Evolutionary conservation across 2,329 filamentous ascomycete species (phyloP).

Genomic region (Trichophaea hybrida): DNA sequence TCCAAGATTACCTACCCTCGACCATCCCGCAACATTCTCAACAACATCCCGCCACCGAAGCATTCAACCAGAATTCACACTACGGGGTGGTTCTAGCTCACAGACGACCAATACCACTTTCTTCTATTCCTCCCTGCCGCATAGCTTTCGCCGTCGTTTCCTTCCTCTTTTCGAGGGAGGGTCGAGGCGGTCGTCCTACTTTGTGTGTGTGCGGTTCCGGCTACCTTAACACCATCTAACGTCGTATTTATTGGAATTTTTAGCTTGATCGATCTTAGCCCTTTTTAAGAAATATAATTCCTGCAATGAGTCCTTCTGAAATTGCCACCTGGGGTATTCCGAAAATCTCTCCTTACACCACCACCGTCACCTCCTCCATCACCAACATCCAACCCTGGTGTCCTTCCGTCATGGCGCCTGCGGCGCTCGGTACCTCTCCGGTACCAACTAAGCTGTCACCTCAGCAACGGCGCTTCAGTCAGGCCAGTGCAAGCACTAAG

Average conservation of each 20-base stretch:
- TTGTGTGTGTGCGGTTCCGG: constrained; percentile 85
- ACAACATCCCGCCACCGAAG: constrained; percentile 27
- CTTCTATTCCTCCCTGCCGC: constrained; percentile 80
- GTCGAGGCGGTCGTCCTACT: constrained; percentile 94
- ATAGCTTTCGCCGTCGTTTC: constrained; percentile 96
- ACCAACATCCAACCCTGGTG: constrained; percentile 14
- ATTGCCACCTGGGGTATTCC: constrained; percentile 15
- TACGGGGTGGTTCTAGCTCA: constrained; percentile 15
- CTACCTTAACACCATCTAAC: constrained; percentile 63
- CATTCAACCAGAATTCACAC: background rate
- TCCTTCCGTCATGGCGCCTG: constrained; percentile 56
- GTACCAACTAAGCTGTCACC: constrained; percentile 32
- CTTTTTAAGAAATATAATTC: constrained; percentile 7
- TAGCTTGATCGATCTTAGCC: constrained; percentile 1
- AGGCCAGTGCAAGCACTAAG: constrained; percentile 20
- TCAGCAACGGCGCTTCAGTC: constrained; percentile 30
- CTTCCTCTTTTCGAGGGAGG: constrained; percentile 99
- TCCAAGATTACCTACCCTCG: constrained; percentile 23
- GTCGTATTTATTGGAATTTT: constrained; percentile 24
- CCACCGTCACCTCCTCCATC: background rate
- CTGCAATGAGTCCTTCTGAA: constrained; percentile 26
- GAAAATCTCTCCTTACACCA: constrained; percentile 15
- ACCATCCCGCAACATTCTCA: constrained; percentile 21
- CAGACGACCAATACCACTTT: constrained; percentile 33
- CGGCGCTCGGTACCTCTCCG: constrained; percentile 37